Percentiles rank a stretch among this genome's conserved stretches.
Conservation (phyloP, 1,284 basidiomycete genomes). For the Irpex sp. region DNA sequence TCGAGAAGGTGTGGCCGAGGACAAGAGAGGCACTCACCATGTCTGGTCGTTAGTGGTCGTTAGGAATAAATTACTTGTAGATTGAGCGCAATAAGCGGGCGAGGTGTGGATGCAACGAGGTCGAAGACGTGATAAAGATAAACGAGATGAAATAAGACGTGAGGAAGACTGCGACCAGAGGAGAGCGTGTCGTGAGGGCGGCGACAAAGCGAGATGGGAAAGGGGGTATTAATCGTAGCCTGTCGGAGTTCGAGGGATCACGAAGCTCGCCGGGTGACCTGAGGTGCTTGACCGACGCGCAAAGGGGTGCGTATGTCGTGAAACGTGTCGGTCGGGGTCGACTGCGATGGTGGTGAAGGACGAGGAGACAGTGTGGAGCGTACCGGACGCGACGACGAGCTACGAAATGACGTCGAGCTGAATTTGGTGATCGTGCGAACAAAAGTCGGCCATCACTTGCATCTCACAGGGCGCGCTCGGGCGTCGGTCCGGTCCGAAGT, state of each 20-base stretch:
- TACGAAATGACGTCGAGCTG: not conserved
- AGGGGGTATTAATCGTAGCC: not conserved
- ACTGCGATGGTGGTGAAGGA: not conserved
- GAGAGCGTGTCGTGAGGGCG: not conserved
- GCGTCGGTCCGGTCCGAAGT: not conserved
- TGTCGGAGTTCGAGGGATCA: not conserved
- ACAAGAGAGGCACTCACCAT: not conserved
- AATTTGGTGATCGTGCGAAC: not conserved
- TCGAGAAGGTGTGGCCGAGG: not conserved
- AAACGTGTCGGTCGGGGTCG: not conserved
- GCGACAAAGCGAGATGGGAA: not conserved
- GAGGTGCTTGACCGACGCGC: not conserved
- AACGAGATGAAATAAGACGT: not conserved
- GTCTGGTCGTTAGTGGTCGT: not conserved
- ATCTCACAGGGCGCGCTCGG: not conserved
- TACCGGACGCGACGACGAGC: not conserved
- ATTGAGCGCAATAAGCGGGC: not conserved
- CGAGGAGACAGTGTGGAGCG: not conserved
- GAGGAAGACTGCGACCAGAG: not conserved
- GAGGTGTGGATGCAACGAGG: not conserved
- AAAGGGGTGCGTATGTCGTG: not conserved
- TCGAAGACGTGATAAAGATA: not conserved
- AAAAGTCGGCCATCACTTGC: not conserved
- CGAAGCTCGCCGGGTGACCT: not conserved
- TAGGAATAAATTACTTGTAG: not conserved